A percentile compares a stretch with the other conserved stretches of the same genome.
Evolutionary conservation across 1,284 basidiomycete species (phyloP).

Genomic region (Termitomyces sp.): DNA sequence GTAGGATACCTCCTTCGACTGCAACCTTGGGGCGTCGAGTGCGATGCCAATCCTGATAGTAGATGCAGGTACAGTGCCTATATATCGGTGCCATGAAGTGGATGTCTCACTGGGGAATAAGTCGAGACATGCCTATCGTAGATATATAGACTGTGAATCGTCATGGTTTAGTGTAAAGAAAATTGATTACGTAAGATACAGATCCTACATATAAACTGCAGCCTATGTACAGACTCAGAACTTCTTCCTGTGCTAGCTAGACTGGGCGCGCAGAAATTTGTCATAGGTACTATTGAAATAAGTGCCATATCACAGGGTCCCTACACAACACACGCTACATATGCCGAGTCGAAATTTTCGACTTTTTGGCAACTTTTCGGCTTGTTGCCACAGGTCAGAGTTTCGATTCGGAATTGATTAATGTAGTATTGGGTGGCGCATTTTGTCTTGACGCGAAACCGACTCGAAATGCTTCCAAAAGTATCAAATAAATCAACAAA

Average conservation of each 20-base stretch:
- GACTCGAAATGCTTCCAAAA: not conserved
- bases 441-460: not conserved
- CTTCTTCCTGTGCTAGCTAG: no score
- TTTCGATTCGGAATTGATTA: no score
- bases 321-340: not conserved
- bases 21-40: conserved; percentile 69
- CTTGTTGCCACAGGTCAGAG: no score
- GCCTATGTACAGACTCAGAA: no score
- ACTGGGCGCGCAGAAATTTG: no score
- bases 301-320: conserved; percentile 3
- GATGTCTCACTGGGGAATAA: conserved; percentile 6
- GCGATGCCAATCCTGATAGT: conserved; percentile 93
- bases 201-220: no score
- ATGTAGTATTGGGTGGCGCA: not conserved
- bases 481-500: not conserved
- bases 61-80: conserved; percentile 87
- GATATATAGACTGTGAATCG: conserved; percentile 85
- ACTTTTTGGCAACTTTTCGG: no score
- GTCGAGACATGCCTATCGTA: conserved; percentile 68
- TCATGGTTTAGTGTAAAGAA: conserved; percentile 43
- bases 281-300: no score
- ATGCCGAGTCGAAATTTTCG: no score
- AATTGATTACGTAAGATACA: conserved; percentile 8
- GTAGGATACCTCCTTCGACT: conserved; percentile 63
- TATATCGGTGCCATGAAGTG: conserved; percentile 5